Percentiles rank a stretch among this genome's conserved stretches.
Evolutionary conservation across 208 protist genomes (phyloP).

Genomic region (Porcisia hertigi): DNA sequence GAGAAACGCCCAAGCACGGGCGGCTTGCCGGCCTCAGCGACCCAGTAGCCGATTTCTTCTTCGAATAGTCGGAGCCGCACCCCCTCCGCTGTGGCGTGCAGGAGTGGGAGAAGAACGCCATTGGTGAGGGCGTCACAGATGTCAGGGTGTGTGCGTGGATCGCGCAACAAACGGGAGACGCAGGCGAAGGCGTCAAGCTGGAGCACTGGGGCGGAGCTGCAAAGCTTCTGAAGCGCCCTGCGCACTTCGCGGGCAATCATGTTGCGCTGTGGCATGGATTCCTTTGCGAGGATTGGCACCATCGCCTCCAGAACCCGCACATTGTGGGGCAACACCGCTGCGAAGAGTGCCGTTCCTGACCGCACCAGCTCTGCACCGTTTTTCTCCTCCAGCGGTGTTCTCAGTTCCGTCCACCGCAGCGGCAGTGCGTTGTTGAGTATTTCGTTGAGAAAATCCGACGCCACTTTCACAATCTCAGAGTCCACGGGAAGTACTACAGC

Average conservation of each 20-base stretch:
- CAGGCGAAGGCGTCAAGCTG: conserved; percentile 28
- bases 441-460: conserved; percentile 4
- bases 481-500: not conserved
- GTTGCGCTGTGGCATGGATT: conserved; percentile 30
- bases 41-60: conserved; percentile 35
- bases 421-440: conserved; percentile 55
- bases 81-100: conserved; percentile 25
- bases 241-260: conserved; percentile 11
- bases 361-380: conserved; percentile 33
- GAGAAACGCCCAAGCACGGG: not conserved
- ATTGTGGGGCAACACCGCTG: conserved; percentile 19
- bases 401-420: conserved; percentile 52
- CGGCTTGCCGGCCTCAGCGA: conserved; percentile 18
- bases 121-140: conserved; percentile 48
- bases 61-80: conserved; percentile 36
- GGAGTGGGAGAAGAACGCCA: conserved; percentile 37
- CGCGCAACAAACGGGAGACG: not conserved
- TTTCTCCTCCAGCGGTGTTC: conserved; percentile 9
- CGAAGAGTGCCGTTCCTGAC: conserved; percentile 27
- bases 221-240: conserved; percentile 20
- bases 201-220: not conserved
- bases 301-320: conserved; percentile 28
- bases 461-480: not conserved
- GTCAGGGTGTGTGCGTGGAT: conserved; percentile 8
- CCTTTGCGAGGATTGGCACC: conserved; percentile 47